Evolutionary conservation across 768 basidiomycete species (phyloP).

Genomic region (Pisolithus sp.): DNA sequence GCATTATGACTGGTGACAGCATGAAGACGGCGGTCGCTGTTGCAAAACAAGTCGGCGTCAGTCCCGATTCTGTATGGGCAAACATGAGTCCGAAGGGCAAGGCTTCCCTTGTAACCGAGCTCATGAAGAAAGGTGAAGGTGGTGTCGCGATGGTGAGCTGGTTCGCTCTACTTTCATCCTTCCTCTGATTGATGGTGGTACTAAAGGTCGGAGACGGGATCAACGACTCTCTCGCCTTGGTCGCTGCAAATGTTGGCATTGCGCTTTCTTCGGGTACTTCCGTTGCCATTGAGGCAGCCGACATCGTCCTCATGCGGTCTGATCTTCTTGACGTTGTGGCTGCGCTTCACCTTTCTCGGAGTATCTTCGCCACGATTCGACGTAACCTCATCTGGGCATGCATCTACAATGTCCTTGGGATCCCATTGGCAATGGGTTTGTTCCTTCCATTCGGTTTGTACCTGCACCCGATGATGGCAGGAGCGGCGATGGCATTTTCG

Average conservation of each 20-base stretch:
- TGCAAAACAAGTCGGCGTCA: conserved; percentile 86
- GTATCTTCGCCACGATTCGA: conserved; percentile 85
- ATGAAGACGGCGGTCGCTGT: conserved; percentile 81
- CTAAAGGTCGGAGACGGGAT: conserved; percentile 93
- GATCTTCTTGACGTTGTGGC: conserved; percentile 97
- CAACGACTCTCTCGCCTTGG: conserved; percentile 97
- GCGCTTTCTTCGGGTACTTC: conserved; percentile 95
- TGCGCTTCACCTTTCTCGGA: conserved; percentile 82
- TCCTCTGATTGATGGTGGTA: neutral
- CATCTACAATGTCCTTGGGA: conserved; percentile 86
- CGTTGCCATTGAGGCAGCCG: conserved; percentile 96
- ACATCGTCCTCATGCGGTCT: conserved; percentile 95
- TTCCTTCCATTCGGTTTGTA: conserved; percentile 89
- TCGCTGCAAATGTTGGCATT: conserved; percentile 93
- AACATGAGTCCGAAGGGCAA: conserved; percentile 96
- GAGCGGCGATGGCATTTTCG: conserved; percentile 98
- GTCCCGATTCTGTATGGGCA: conserved; percentile 77
- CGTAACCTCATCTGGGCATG: conserved; percentile 97
- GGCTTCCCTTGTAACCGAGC: conserved; percentile 73
- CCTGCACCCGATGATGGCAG: conserved; percentile 97
- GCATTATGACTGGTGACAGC: conserved; percentile 93
- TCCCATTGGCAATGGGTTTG: conserved; percentile 96
- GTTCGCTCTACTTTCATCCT: conserved; percentile 4
- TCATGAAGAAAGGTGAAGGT: conserved; percentile 63
- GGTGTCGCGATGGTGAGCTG: conserved; percentile 83